Evolutionary conservation across 108 stramenopile genomes (phyloP), one percentile per base, ranked within the genome.

Genomic region (Mediolabrus comicus): DNA sequence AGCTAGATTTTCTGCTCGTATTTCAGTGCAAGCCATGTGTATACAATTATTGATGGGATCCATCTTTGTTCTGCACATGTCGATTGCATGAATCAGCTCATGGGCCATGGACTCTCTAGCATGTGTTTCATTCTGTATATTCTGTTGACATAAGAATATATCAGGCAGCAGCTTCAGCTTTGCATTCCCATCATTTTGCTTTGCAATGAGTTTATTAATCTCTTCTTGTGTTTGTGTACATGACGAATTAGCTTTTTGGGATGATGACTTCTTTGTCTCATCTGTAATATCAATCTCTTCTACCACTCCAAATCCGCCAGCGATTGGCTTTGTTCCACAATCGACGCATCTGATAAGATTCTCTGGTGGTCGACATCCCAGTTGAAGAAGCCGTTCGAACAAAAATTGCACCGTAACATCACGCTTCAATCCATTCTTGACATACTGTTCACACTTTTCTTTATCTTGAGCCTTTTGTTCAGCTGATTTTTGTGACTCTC

Each of bases 11-110:
- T 94, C 92, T 1, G 95, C 95, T 12, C 95, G 81, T 60, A 96
- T 92, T 74, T 96, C 95, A 24, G 95, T 94, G 60, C 95, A 96
- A 2, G 95, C 95, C 71, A 96, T 60, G 41, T 22, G 49, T 39
- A 58, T 35, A 11, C 59, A 59, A 35, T 59, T 84, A 66, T 76
- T 73, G 11, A 85, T 59, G 6, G 86, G 85, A 49, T 86, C 84
- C 85, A 89, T 84, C 64, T 90, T 94, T 22, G 86, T 84, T 24
- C 92, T 84, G 64, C 95, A 96, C 77, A 90, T 79, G 62, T 96
- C 95, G 53, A 92, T 89, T 33, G 92, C 92, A 67, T 96, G 95
- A 53, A 96, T 91, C 54, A 96, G 74, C 74, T 96, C 95, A 66
- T 96, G 95, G 1, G 82, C 82, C 53, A 91, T 76, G 24, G 91